Conservation (phyloP, 257 asterid species). For the Cinchona pubescens region DNA sequence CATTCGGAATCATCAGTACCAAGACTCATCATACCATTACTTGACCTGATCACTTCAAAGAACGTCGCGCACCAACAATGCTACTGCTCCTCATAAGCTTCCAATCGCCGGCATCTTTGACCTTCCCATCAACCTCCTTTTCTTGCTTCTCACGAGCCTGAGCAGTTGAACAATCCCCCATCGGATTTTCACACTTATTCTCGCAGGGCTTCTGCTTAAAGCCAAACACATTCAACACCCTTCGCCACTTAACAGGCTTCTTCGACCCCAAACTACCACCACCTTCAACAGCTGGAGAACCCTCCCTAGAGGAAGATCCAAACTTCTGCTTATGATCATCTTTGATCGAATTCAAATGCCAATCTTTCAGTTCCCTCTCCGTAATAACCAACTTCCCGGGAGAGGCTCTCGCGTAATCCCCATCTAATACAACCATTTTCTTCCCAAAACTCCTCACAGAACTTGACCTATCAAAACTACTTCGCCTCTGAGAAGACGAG, state of each 20-base stretch:
- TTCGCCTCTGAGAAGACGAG: slow-evolving; percentile 68
- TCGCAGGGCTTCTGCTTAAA: slow-evolving; percentile 46
- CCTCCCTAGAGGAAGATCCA: slow-evolving; percentile 33
- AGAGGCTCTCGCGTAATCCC: slow-evolving; percentile 46
- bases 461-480: slow-evolving; percentile 86
- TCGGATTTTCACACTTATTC: slow-evolving; percentile 28
- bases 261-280: slow-evolving; percentile 34
- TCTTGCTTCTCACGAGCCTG: slow-evolving; percentile 32
- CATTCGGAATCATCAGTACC: slow-evolving; percentile 39
- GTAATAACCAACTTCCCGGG: slow-evolving; percentile 83
- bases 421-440: slow-evolving; percentile 49
- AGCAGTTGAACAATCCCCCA: slow-evolving; percentile 29
- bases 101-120: slow-evolving; percentile 33
- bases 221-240: slow-evolving; percentile 59
- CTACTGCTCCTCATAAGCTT: slow-evolving; percentile 62
- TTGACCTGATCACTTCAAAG: slow-evolving; percentile 46
- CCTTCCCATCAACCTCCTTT: slow-evolving; percentile 30
- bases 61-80: slow-evolving; percentile 51
- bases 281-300: slow-evolving; percentile 26
- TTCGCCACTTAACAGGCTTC: slow-evolving; percentile 64
- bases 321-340: slow-evolving; percentile 38
- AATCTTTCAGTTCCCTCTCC: slow-evolving; percentile 82
- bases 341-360: slow-evolving; percentile 57
- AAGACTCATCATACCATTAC: slow-evolving; percentile 47
- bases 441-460: slow-evolving; percentile 78